These are phyloP conservation scores for Nepenthes mirabilis DNA, from an alignment of 148 eudicot genomes.

Conservation along the genomic window DNA sequence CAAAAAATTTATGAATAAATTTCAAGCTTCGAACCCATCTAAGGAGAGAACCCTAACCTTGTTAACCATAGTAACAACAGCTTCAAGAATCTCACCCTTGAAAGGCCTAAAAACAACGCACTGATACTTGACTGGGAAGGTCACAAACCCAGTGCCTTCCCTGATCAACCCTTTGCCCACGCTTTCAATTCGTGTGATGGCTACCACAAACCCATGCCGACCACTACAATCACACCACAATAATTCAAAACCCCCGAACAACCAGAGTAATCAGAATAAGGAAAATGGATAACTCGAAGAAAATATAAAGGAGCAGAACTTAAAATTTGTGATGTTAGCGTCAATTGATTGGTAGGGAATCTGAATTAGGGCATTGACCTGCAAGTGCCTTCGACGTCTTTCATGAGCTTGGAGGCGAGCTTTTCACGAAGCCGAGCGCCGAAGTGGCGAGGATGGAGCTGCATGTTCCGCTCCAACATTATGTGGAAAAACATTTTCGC, in stretches of 20 bases:
- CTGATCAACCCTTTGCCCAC: conserved; percentile 88
- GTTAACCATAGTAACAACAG: conserved; percentile 96
- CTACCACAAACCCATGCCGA: conserved; percentile 87
- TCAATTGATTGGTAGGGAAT: not conserved
- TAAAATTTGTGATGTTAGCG: not conserved
- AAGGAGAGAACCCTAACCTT: conserved; percentile 9
- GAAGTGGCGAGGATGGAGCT: conserved; percentile 87
- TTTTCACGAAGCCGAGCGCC: conserved; percentile 83
- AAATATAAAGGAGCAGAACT: not conserved
- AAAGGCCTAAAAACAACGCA: conserved; percentile 96
- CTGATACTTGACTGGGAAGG: conserved; percentile 83
- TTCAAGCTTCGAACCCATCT: no score
- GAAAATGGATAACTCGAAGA: not conserved
- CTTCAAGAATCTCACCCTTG: conserved; percentile 87
- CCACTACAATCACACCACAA: conserved; percentile 34
- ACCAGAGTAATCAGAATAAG: not conserved
- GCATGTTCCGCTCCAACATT: conserved; percentile 83
- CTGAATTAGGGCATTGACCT: conserved; percentile 24
- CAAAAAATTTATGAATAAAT: no score
- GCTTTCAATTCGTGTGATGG: conserved; percentile 73
- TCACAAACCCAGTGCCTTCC: conserved; percentile 91
- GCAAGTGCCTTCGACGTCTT: conserved; percentile 96
- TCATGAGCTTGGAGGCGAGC: conserved; percentile 80
- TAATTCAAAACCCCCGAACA: not conserved
- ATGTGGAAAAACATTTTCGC: conserved; percentile 77